Conservation (phyloP, 805 yeast species). For the Candida mattraensis region DNA sequence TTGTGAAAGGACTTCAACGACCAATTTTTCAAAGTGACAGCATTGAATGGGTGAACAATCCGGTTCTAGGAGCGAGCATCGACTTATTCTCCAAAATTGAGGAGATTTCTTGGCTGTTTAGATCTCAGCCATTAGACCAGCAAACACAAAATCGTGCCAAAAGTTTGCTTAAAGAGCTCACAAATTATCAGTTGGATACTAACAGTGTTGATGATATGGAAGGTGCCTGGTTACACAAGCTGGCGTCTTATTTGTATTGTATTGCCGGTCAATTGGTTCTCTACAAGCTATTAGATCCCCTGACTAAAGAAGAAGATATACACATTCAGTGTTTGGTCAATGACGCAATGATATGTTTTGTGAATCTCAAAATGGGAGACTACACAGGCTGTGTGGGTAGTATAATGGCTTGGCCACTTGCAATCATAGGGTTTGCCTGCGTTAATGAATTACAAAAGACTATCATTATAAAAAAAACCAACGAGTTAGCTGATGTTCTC, state of each 20-base stretch:
- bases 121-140: slow-evolving; percentile 1
- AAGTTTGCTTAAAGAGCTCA: slow-evolving; percentile 1
- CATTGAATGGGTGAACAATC: slow-evolving; percentile 11
- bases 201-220: neutral
- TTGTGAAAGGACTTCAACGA: neutral
- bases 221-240: slow-evolving; percentile 5
- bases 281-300: slow-evolving; percentile 3
- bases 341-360: slow-evolving; percentile 2
- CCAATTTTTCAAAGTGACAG: slow-evolving; percentile 4
- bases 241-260: slow-evolving; percentile 7
- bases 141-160: too few species aligned
- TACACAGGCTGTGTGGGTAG: slow-evolving; percentile 6
- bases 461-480: neutral
- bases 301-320: neutral
- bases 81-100: slow-evolving; percentile 9
- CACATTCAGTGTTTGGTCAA: slow-evolving; percentile 3
- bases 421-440: slow-evolving; percentile 7
- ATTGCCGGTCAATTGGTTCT: slow-evolving; percentile 5
- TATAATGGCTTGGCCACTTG: slow-evolving; percentile 8
- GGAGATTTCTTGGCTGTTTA: slow-evolving; percentile 11
- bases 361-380: slow-evolving; percentile 6
- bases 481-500: slow-evolving; percentile 6
- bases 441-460: neutral
- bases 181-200: slow-evolving; percentile 1
- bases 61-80: slow-evolving; percentile 11